Evolutionary conservation across 805 yeast genomes (phyloP).

Genomic region (Isabelozyma rhagii): DNA sequence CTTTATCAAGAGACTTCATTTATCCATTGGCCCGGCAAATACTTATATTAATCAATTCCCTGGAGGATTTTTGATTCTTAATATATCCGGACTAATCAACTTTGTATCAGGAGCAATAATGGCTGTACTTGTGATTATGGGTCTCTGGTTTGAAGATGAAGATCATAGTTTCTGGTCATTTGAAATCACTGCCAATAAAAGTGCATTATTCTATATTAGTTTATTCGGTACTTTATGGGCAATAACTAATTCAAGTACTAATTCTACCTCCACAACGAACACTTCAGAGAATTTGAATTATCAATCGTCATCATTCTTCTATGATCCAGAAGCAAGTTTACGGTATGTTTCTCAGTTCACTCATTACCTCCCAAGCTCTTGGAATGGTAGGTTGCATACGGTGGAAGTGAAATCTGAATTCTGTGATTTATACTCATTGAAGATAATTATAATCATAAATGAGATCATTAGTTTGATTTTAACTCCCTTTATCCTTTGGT

Average conservation of each 20-base stretch:
- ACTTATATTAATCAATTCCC: constrained; percentile 91
- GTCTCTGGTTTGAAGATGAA: constrained; percentile 83
- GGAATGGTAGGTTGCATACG: constrained; percentile 86
- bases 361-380: constrained; percentile 81
- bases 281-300: constrained; percentile 22
- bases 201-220: constrained; percentile 85
- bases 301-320: constrained; percentile 45
- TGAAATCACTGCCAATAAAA: constrained; percentile 77
- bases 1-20: constrained; percentile 71
- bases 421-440: constrained; percentile 71
- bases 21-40: constrained; percentile 77
- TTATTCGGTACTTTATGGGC: constrained; percentile 89
- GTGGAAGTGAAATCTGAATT: constrained; percentile 82
- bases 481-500: constrained; percentile 89
- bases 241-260: constrained; percentile 63
- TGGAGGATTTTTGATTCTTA: constrained; percentile 51
- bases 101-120: constrained; percentile 87
- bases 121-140: constrained; percentile 66
- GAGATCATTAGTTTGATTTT: constrained; percentile 80
- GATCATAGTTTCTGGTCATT: constrained; percentile 72
- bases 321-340: constrained; percentile 89
- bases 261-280: constrained; percentile 14
- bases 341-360: constrained; percentile 80
- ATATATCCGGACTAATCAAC: constrained; percentile 34
- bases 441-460: constrained; percentile 63